Evolutionary conservation across 768 basidiomycete genomes (phyloP).

Genomic region (Rhizopogon roseolus): DNA sequence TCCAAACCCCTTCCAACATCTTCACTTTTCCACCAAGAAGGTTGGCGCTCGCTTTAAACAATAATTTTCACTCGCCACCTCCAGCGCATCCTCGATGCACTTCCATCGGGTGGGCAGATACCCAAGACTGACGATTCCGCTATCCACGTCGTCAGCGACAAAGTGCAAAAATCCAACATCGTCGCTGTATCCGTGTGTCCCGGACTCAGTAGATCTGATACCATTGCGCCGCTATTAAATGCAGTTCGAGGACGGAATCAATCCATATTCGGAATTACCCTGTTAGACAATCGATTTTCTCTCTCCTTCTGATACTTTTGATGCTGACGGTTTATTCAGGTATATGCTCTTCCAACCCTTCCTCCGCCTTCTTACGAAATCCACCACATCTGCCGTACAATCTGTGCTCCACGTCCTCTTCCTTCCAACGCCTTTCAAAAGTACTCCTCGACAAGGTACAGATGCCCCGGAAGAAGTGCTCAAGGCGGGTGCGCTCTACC

Average conservation of each 20-base stretch:
- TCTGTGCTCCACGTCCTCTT: constrained; percentile 74
- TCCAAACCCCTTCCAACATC: constrained; percentile 22
- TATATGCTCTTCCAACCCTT: constrained; percentile 67
- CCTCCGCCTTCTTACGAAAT: constrained; percentile 65
- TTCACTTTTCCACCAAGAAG: constrained; percentile 50
- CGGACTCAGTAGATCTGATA: constrained; percentile 70
- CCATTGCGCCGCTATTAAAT: constrained; percentile 42
- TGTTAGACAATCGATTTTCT: constrained; percentile 54
- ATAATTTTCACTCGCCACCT: constrained; percentile 70
- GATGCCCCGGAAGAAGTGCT: constrained; percentile 50
- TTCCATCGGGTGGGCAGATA: constrained; percentile 57
- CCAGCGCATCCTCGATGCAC: constrained; percentile 78
- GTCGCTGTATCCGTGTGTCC: constrained; percentile 71
- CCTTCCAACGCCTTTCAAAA: constrained; percentile 81
- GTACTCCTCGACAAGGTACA: constrained; percentile 30
- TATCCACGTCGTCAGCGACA: constrained; percentile 34
- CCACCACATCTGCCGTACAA: constrained; percentile 60
- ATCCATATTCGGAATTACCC: constrained; percentile 39
- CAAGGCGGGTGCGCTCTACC: constrained; percentile 69
- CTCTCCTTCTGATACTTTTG: constrained; percentile 20
- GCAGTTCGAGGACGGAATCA: constrained; percentile 23
- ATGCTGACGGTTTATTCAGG: constrained; percentile 29
- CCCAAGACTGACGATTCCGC: constrained; percentile 32
- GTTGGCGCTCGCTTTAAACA: constrained; percentile 58
- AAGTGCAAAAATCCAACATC: constrained; percentile 64